phyloP scores from a whole-genome alignment of 2,329 filamentous ascomycete species.

The Biscogniauxia mediterranea region DNA sequence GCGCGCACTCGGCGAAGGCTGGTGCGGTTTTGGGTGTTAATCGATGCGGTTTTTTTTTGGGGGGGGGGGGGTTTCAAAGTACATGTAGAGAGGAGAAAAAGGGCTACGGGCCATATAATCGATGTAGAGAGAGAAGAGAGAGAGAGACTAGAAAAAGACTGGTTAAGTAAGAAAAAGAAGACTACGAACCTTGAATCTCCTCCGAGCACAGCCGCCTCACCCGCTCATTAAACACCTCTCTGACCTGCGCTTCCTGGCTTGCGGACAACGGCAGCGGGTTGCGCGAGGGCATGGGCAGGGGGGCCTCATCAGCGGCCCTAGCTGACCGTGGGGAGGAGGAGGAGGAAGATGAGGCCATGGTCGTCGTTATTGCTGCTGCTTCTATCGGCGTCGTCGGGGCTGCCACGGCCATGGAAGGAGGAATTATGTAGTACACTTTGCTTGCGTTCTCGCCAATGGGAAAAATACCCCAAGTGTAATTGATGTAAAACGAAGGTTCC shows the following conservation, averaged over 20 bases:
- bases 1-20: constrained; percentile 92
- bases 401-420: background rate
- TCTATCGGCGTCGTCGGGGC: constrained; percentile 23
- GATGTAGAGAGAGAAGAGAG: background rate
- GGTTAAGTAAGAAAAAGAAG: too few species aligned
- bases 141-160: background rate
- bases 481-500: too few species aligned
- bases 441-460: background rate
- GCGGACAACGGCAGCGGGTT: constrained; percentile 74
- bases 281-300: constrained; percentile 54
- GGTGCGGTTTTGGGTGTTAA: constrained; percentile 4
- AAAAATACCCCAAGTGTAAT: too few species aligned
- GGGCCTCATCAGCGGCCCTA: constrained; percentile 17
- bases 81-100: too few species aligned
- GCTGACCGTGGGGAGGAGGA: constrained; percentile 33
- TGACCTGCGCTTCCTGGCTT: constrained; percentile 41
- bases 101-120: too few species aligned
- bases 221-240: constrained; percentile 47
- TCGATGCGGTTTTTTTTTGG: background rate
- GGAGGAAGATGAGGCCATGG: constrained; percentile 39
- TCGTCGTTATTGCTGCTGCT: constrained; percentile 30
- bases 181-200: constrained; percentile 68
- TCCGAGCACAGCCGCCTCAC: constrained; percentile 73
- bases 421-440: background rate
- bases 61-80: too few species aligned